Conservation (phyloP, 305 asterid species). For the Ilex paraguariensis region DNA sequence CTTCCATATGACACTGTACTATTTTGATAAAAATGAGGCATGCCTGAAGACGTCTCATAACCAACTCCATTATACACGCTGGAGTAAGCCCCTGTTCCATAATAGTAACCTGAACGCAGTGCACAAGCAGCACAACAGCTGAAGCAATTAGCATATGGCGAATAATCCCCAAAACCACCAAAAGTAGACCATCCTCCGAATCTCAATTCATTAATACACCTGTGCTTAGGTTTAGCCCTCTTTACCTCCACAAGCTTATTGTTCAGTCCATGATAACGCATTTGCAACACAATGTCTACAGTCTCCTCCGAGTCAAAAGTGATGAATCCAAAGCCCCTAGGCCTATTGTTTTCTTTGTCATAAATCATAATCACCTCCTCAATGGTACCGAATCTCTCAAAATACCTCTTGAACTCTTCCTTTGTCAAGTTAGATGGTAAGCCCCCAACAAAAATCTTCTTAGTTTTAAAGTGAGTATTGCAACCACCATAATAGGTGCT, state of each 20-base stretch:
- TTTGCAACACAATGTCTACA: slow-evolving; percentile 11
- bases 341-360: slow-evolving; percentile 4
- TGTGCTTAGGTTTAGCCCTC: not conserved
- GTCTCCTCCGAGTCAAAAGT: slow-evolving; percentile 20
- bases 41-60: no score
- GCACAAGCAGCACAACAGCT: no score
- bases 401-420: slow-evolving; percentile 10
- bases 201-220: no score
- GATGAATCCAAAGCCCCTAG: slow-evolving; percentile 25
- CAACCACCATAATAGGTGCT: not conserved
- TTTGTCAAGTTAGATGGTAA: slow-evolving; percentile 11
- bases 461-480: slow-evolving; percentile 1
- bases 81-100: no score
- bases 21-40: no score
- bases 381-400: slow-evolving; percentile 13
- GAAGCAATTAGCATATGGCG: no score
- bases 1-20: no score
- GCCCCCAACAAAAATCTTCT: slow-evolving; percentile 28
- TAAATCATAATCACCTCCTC: slow-evolving; percentile 4
- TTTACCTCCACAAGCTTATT: slow-evolving; percentile 18
- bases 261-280: not conserved
- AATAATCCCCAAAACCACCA: no score
- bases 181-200: no score
- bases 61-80: no score
- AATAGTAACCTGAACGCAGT: no score